A percentile compares a stretch with the other conserved stretches of the same genome.
These are phyloP conservation scores for Synura sp. DNA, from an alignment of 352 stramenopile genomes.

Conservation along the genomic window DNA sequence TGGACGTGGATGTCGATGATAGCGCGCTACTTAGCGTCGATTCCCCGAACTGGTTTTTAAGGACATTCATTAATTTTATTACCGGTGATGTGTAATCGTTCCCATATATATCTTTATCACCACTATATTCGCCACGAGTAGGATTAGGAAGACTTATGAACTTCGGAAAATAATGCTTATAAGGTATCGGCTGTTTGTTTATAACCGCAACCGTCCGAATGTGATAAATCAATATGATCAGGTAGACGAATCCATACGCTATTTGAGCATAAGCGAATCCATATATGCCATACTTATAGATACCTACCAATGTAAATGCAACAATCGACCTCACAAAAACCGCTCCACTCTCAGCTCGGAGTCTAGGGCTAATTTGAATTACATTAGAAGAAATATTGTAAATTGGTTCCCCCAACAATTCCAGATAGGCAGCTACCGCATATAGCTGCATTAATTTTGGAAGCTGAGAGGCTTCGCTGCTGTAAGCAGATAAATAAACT, in stretches of 20 bases:
- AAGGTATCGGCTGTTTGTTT: constrained; percentile 55
- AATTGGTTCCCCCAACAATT: constrained; percentile 35
- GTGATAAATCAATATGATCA: constrained; percentile 59
- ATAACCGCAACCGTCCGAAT: constrained; percentile 63
- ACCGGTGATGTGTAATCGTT: constrained; percentile 63
- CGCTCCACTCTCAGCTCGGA: constrained; percentile 46
- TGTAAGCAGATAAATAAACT: not conserved
- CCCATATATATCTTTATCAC: constrained; percentile 60
- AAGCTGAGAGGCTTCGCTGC: not conserved
- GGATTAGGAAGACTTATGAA: constrained; percentile 70
- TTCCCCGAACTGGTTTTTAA: constrained; percentile 58
- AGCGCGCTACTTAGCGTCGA: constrained; percentile 61
- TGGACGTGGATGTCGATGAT: constrained; percentile 78
- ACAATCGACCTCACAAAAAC: constrained; percentile 46
- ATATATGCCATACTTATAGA: constrained; percentile 9
- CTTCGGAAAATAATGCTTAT: constrained; percentile 66
- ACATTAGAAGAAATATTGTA: constrained; percentile 31
- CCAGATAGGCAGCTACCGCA: constrained; percentile 11
- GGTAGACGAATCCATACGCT: constrained; percentile 45
- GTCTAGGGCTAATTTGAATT: constrained; percentile 22
- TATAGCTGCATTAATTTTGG: not conserved
- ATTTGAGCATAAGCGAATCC: constrained; percentile 48
- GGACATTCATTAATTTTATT: constrained; percentile 57
- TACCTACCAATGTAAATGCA: constrained; percentile 49
- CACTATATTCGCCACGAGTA: constrained; percentile 67